phyloP scores from a whole-genome alignment of 116 monocot genomes.

The Thalassia testudinum region DNA sequence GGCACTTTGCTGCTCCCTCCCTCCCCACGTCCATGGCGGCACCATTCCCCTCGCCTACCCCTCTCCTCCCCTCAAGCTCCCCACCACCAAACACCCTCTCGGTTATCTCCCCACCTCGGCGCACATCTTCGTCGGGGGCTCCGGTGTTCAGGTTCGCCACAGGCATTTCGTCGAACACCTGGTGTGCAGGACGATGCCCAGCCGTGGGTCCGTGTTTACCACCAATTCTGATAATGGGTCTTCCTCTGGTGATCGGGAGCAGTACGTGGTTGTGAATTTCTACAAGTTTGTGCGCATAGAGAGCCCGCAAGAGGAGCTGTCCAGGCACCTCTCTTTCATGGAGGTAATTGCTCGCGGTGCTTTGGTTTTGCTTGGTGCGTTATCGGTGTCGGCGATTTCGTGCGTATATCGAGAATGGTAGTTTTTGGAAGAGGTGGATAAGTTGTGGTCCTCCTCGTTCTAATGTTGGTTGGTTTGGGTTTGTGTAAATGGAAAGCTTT shows the following conservation, averaged over 20 bases:
- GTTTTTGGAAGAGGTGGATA: too few relatives aligned
- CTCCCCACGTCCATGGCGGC: background rate
- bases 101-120: background rate
- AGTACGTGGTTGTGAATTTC: conserved; percentile 69
- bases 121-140: background rate
- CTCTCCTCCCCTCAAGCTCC: background rate
- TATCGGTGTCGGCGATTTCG: too few relatives aligned
- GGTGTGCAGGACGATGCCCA: too few relatives aligned
- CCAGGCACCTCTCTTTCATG: conserved; percentile 62
- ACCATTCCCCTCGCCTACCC: background rate
- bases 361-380: conserved; percentile 6
- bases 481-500: too few relatives aligned
- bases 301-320: conserved; percentile 49
- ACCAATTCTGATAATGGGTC: background rate
- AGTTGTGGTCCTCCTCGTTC: too few relatives aligned
- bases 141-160: background rate
- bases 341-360: too few relatives aligned
- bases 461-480: too few relatives aligned
- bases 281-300: conserved; percentile 56
- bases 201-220: too few relatives aligned
- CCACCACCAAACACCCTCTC: background rate
- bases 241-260: conserved; percentile 1
- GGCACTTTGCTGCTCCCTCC: background rate
- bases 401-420: too few relatives aligned
- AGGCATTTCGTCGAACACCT: too few relatives aligned